Percentiles rank a stretch among this genome's conserved stretches.
Evolutionary conservation across 441 rosid species (phyloP).

Genomic region (Dalechampia spathulata): DNA sequence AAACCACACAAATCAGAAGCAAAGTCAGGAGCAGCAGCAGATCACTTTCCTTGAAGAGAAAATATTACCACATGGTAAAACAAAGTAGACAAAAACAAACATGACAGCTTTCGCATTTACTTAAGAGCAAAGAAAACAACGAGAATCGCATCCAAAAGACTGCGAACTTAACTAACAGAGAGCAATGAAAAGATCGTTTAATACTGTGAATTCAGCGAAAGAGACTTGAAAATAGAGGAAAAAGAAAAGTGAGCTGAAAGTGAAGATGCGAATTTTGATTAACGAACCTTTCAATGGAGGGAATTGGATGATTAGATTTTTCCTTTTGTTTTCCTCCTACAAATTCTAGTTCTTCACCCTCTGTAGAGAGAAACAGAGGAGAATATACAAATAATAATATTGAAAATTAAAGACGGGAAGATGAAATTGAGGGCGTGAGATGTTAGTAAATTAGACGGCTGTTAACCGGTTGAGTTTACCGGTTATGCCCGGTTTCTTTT

Average conservation of each 20-base stretch:
- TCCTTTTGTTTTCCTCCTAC: neutral
- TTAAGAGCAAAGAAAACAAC: slow-evolving; percentile 17
- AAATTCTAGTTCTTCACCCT: neutral
- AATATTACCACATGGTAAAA: too few relatives aligned
- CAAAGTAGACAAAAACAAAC: neutral
- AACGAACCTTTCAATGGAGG: slow-evolving; percentile 2
- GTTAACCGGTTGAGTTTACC: slow-evolving; percentile 40
- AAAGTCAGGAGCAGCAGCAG: too few relatives aligned
- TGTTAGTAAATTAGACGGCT: slow-evolving; percentile 30
- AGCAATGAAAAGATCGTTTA: neutral
- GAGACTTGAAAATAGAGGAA: too few relatives aligned
- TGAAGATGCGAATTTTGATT: neutral
- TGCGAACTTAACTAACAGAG: neutral
- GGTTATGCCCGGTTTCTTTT: slow-evolving; percentile 38
- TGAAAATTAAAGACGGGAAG: too few relatives aligned
- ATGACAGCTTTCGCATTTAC: slow-evolving; percentile 10
- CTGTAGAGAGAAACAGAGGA: neutral
- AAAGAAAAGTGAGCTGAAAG: too few relatives aligned
- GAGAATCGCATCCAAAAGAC: neutral
- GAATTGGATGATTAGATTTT: slow-evolving; percentile 4
- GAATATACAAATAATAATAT: too few relatives aligned
- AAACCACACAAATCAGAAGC: too few relatives aligned
- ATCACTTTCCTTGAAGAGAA: slow-evolving; percentile 4
- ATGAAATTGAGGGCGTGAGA: too few relatives aligned
- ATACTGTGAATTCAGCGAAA: too few relatives aligned